Evolutionary conservation across 2,329 filamentous ascomycete species (phyloP).

Genomic region (Colletotrichum sidae): DNA sequence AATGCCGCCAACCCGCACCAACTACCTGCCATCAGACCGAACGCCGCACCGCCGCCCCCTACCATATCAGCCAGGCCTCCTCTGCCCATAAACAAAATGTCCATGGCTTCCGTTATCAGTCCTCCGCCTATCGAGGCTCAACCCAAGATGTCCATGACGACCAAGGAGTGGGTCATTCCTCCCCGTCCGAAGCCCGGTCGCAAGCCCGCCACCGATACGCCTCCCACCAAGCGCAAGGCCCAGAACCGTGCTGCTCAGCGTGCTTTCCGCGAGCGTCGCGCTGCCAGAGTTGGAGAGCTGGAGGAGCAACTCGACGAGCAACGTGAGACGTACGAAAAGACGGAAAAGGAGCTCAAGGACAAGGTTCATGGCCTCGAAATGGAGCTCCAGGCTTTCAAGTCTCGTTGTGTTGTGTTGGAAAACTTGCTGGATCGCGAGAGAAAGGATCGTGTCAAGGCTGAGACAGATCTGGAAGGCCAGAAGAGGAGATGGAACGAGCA

Average conservation of each 20-base stretch:
- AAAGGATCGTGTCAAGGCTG: conserved; percentile 57
- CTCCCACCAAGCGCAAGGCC: conserved; percentile 91
- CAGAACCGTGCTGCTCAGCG: conserved; percentile 94
- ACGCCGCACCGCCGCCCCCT: conserved; percentile 45
- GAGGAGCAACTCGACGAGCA: conserved; percentile 75
- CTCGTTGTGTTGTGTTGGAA: conserved; percentile 71
- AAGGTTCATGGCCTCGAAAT: conserved; percentile 70
- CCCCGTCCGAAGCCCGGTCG: conserved; percentile 89
- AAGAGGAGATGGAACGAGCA: conserved; percentile 34
- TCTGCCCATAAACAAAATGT: conserved; percentile 54
- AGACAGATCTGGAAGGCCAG: conserved; percentile 53
- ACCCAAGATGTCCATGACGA: conserved; percentile 73
- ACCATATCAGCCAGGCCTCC: conserved; percentile 43
- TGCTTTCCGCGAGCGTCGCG: conserved; percentile 88
- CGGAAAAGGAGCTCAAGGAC: conserved; percentile 68
- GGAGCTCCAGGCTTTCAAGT: conserved; percentile 74
- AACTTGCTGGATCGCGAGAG: conserved; percentile 71
- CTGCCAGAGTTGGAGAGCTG: conserved; percentile 83
- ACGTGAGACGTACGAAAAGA: conserved; percentile 67
- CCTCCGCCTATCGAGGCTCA: conserved; percentile 51
- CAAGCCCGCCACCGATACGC: conserved; percentile 93
- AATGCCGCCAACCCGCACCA: conserved; percentile 36
- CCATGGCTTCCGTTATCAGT: conserved; percentile 61
- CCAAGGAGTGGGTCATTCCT: conserved; percentile 87
- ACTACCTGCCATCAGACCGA: conserved; percentile 37